Percentiles rank a stretch among this genome's conserved stretches.
These are phyloP conservation scores for Xylariaceae sp. DNA, from an alignment of 2,329 filamentous ascomycete genomes.

Conservation along the genomic window DNA sequence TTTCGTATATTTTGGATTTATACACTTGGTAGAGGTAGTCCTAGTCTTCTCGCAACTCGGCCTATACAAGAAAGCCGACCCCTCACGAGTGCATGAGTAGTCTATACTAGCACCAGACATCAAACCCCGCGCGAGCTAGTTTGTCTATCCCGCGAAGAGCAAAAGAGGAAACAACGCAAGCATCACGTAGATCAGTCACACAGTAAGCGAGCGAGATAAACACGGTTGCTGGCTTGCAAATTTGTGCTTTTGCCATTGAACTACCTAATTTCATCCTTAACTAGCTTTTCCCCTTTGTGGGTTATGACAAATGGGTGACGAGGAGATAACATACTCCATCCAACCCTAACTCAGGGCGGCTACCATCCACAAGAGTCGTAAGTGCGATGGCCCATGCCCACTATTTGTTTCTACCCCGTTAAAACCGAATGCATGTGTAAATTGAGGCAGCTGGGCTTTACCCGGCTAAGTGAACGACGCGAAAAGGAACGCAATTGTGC, in stretches of 20 bases:
- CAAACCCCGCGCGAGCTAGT: no score
- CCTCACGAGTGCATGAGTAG: no score
- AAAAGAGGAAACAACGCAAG: not conserved
- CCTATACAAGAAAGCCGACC: no score
- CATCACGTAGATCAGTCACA: not conserved
- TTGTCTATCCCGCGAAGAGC: no score
- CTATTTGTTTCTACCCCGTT: slow-evolving; percentile 18
- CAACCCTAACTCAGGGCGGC: slow-evolving; percentile 7
- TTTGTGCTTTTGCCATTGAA: slow-evolving; percentile 24
- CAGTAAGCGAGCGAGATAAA: not conserved
- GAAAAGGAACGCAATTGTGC: slow-evolving; percentile 26
- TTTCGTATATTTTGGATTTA: no score
- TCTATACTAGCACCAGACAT: no score
- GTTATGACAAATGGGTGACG: slow-evolving; percentile 15
- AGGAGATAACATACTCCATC: slow-evolving; percentile 12
- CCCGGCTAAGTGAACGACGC: slow-evolving; percentile 23
- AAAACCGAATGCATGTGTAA: slow-evolving; percentile 26
- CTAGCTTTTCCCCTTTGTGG: slow-evolving; percentile 13
- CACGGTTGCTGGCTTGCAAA: slow-evolving; percentile 15
- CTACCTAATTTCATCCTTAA: slow-evolving; percentile 24
- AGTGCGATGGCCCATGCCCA: slow-evolving; percentile 27
- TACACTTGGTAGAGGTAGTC: no score
- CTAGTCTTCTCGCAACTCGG: no score
- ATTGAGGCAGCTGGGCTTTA: slow-evolving; percentile 22
- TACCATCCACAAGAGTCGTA: slow-evolving; percentile 31